Evolutionary conservation across 495 filamentous ascomycete genomes (phyloP), one percentile per base, ranked within the genome.

Genomic region (Penicillium waksmanii): DNA sequence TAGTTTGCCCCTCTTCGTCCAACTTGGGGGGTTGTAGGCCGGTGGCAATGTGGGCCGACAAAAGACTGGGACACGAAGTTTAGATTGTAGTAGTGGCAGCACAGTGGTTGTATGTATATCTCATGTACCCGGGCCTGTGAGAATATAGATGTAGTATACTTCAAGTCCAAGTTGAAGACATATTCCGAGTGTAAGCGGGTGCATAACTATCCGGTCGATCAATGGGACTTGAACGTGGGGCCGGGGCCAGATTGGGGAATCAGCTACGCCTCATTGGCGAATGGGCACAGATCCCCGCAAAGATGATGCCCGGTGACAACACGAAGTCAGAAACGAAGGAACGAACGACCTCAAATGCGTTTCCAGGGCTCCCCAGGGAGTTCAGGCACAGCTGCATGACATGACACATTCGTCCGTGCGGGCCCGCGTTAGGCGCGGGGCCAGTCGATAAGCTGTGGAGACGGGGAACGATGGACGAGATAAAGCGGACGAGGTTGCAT

Each of bases 381-480:
- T 31, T 57, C 63, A 66, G 63, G 56, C 35, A 54, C 51, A 25
- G 23, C 36, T 44, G 38, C 53, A 55, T 27, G 52, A 54, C 53
- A 55, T 27, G 52, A 54, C 52, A 54, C 47, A 23, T 43, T 25
- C 23, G 21, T 23, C 46, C 46, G 46, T 48, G 46, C 46, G 46
- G 23, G 46, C 19, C 46, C 23, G 42, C 42, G 42, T 44, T 44
- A 44, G 42, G 62, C 62, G 62, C 62, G 62, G 62, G 58, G 58
- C 40, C 31, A 36, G 44, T 49, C 42, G 61, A 56, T 63, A 58
- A 61, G 57, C 57, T 42, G 35, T 40, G 55, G 64, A 33, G 49
- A n/a, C n/a, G n/a, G n/a, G n/a, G n/a, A 46, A 38, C 18, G 44
- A 53, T 13, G 13, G 44, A 23, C 38, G 31, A 64, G 48, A 58